Percentiles rank a stretch among this genome's conserved stretches.
These are phyloP conservation scores for Penicillium goetzii DNA, from an alignment of 495 filamentous ascomycete genomes.

Conservation along the genomic window DNA sequence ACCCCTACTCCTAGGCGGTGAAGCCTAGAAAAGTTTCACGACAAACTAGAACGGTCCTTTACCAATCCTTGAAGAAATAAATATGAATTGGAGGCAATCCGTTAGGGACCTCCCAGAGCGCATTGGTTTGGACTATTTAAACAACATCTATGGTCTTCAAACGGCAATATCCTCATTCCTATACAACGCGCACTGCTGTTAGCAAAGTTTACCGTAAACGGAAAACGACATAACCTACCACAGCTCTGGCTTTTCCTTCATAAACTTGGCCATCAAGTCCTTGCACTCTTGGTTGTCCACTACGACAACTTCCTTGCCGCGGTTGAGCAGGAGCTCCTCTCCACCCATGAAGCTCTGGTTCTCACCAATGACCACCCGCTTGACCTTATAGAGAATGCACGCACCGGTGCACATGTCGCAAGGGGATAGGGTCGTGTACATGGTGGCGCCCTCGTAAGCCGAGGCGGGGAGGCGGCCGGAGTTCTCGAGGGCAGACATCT, in stretches of 20 bases:
- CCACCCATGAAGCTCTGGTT: conserved; percentile 79
- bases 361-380: conserved; percentile 83
- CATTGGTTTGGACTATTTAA: conserved; percentile 15
- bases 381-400: conserved; percentile 78
- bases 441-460: conserved; percentile 73
- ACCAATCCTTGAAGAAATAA: conserved; percentile 7
- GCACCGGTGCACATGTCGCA: conserved; percentile 91
- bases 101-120: background rate
- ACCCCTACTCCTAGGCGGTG: background rate
- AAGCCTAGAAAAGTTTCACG: conserved; percentile 18
- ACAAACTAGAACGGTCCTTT: conserved; percentile 9
- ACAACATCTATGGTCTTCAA: conserved; percentile 50
- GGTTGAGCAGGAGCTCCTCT: conserved; percentile 70
- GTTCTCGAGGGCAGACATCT: conserved; percentile 79
- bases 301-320: conserved; percentile 77
- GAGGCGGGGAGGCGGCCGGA: conserved; percentile 74
- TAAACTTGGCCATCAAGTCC: conserved; percentile 76
- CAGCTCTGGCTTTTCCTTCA: conserved; percentile 72
- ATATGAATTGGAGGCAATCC: conserved; percentile 3
- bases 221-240: conserved; percentile 58
- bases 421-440: conserved; percentile 87
- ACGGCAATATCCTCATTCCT: conserved; percentile 81
- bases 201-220: conserved; percentile 19
- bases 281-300: conserved; percentile 70
- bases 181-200: conserved; percentile 23